These are phyloP conservation scores for Neopestalotiopsis clavispora DNA, from an alignment of 2,329 filamentous ascomycete species.

Conservation along the genomic window DNA sequence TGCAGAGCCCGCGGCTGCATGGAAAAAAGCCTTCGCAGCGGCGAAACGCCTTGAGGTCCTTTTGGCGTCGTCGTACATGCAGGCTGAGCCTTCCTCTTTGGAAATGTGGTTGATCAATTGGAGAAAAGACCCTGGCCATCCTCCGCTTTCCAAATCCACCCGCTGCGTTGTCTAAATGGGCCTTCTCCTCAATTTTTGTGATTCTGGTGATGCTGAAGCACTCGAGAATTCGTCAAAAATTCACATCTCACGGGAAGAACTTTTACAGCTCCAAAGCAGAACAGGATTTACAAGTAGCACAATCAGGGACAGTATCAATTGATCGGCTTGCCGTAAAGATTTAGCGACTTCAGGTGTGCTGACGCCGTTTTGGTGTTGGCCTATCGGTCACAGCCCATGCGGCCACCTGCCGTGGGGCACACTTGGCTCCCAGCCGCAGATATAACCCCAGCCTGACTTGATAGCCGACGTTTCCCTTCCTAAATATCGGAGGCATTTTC, in stretches of 20 bases:
- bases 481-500: neutral
- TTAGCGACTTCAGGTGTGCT: slow-evolving; percentile 9
- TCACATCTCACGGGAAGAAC: neutral
- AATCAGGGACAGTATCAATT: neutral
- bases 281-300: neutral
- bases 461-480: neutral
- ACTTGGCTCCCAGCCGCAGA: slow-evolving; percentile 12
- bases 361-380: neutral
- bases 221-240: no score
- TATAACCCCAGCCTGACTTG: slow-evolving; percentile 9
- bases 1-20: neutral
- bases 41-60: neutral
- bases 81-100: neutral
- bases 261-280: neutral
- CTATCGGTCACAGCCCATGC: neutral
- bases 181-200: neutral
- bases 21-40: neutral
- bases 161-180: neutral
- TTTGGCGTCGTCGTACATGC: neutral
- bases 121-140: neutral
- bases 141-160: neutral
- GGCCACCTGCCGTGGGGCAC: neutral
- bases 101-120: neutral
- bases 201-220: no score
- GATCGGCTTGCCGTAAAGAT: neutral